A percentile compares a stretch with the other conserved stretches of the same genome.
Evolutionary conservation across 257 asterid genomes (phyloP).

Genomic region (Penstemon newberryi): DNA sequence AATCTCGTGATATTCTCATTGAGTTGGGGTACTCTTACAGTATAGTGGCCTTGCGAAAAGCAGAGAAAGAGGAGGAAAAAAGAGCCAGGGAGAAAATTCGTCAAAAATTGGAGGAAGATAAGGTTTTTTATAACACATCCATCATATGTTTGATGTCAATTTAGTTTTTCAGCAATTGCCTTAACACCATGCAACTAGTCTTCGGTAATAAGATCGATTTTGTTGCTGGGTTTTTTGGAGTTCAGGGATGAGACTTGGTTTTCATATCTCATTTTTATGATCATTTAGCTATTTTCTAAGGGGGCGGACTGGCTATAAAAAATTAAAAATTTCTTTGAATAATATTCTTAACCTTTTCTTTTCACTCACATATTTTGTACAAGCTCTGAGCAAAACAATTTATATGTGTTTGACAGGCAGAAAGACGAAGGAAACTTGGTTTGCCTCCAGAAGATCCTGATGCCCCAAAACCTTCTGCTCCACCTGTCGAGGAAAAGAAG

Average conservation of each 20-base stretch:
- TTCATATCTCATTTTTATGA: neutral
- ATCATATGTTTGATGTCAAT: slow-evolving; percentile 13
- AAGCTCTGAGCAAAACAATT: slow-evolving; percentile 26
- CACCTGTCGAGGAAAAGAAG: slow-evolving; percentile 90
- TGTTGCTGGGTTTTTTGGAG: neutral
- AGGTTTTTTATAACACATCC: slow-evolving; percentile 49
- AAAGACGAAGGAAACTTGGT: slow-evolving; percentile 95
- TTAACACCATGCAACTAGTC: neutral
- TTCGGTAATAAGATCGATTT: slow-evolving; percentile 8
- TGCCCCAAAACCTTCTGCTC: slow-evolving; percentile 62
- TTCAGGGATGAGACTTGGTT: neutral
- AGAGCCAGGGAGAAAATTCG: slow-evolving; percentile 94
- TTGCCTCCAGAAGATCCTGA: slow-evolving; percentile 80
- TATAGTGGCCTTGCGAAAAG: slow-evolving; percentile 82
- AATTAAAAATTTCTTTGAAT: neutral
- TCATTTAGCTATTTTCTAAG: neutral
- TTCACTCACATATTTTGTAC: slow-evolving; percentile 7
- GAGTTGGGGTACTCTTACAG: slow-evolving; percentile 42
- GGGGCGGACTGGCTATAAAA: neutral
- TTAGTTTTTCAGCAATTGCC: slow-evolving; percentile 12
- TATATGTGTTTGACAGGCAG: slow-evolving; percentile 64
- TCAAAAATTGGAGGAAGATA: slow-evolving; percentile 94
- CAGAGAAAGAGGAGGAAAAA: slow-evolving; percentile 93
- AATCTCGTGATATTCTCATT: slow-evolving; percentile 16
- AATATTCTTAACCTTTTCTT: slow-evolving; percentile 10